Base-by-base conservation (phyloP, 768 basidiomycete species). In the Leccinellum luteum region DNA sequence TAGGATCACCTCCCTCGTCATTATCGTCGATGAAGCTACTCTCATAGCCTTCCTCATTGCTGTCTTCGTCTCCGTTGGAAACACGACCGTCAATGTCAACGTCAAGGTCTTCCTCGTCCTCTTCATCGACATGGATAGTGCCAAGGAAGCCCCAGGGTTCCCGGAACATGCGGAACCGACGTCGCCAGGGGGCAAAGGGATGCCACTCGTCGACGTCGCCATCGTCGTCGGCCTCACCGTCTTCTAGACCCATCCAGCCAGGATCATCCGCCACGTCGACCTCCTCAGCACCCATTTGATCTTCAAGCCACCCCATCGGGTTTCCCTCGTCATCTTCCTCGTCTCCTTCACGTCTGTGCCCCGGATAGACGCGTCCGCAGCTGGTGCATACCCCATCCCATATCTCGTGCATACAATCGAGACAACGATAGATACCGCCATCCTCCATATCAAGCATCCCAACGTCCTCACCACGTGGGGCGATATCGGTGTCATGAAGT, bases 331-430 rank as follows among this genome's bases (percentile, higher is more conserved):
- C 63, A 6, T 65, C 74, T 6, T 66, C 66, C 13, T 64, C 70
- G 49, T 67, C 68, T 15, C 28, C 63, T 38, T 62, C 60, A 14
- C 55, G 66, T 50, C 64, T 44, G 52, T 87, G 87, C 1, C 82
- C 86, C 3, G 74, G 75, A 64, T 90, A 90, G 19, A 69, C 69
- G 32, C 88, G 79, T 28, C 80, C 76, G 62, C 91, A 92, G 12
- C 66, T 65, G 4, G 83, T 78, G 65, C 91, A 93, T 21, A 78
- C 67, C 1, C 87, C 87, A 58, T 78, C 83, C 81, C 80, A 84
- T 59, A 93, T 87, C 72, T 93, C 91, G 65, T 92, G 84, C 78
- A 85, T 80, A 61, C 90, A 92, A 44, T 85, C 85, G 15, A 84
- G 65, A 67, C 91, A 93, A 17, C 90, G 80, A 65, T 84, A 86